These are phyloP conservation scores for Trichoderma brevicompactum DNA, from an alignment of 2,329 filamentous ascomycete species.

Conservation along the genomic window DNA sequence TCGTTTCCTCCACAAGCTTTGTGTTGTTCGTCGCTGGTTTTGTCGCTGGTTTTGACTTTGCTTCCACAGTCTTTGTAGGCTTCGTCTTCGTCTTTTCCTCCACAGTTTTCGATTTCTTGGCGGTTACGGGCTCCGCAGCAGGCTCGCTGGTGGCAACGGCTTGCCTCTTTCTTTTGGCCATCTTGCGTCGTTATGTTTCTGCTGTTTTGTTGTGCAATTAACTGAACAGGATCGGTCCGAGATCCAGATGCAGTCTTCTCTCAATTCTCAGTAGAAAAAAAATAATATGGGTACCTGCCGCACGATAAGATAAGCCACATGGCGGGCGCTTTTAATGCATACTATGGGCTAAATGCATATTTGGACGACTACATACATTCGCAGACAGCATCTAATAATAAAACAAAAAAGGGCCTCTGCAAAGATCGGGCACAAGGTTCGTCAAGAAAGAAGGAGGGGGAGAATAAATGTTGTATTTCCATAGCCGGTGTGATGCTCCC, in stretches of 20 bases:
- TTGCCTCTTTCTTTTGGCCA: conserved; percentile 58
- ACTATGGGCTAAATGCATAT: conserved; percentile 33
- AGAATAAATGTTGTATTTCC: conserved; percentile 24
- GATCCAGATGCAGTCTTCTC: not conserved
- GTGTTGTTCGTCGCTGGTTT: conserved; percentile 24
- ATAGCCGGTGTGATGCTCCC: conserved; percentile 23
- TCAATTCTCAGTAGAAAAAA: conserved; percentile 22
- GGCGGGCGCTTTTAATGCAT: not conserved
- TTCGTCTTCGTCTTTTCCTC: conserved; percentile 32
- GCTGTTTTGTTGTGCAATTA: not conserved
- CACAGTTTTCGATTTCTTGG: conserved; percentile 42
- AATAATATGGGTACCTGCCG: conserved; percentile 28
- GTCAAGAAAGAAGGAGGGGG: not conserved
- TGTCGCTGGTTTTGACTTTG: conserved; percentile 22
- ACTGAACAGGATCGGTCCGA: not conserved
- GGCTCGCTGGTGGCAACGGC: conserved; percentile 38
- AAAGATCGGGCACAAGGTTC: not conserved
- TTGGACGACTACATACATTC: not conserved
- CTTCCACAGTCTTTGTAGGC: conserved; percentile 15
- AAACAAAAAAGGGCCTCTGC: no score
- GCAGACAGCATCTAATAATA: no score
- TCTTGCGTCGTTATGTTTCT: conserved; percentile 35
- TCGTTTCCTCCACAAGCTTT: conserved; percentile 51
- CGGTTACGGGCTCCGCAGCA: conserved; percentile 33
- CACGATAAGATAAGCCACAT: conserved; percentile 43